phyloP scores from a whole-genome alignment of 345 rosid species.

The Populus nigra region DNA sequence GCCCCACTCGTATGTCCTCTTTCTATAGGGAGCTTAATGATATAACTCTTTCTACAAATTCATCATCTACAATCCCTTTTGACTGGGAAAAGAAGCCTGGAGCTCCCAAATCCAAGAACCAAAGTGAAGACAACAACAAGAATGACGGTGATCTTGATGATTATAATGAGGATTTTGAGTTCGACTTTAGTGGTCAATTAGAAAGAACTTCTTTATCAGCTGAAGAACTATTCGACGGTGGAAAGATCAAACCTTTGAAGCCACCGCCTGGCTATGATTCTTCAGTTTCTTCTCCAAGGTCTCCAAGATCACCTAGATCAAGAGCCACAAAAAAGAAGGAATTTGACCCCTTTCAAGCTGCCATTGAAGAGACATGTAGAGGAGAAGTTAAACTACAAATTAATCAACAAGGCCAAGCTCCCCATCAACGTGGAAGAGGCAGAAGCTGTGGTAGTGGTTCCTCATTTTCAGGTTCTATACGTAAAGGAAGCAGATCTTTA shows the following conservation, averaged over 20 bases:
- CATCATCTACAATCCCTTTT: slow-evolving; percentile 36
- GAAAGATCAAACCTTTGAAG: slow-evolving; percentile 72
- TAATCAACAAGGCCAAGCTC: neutral
- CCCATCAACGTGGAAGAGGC: slow-evolving; percentile 33
- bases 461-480: slow-evolving; percentile 28
- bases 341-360: slow-evolving; percentile 35
- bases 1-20: slow-evolving; percentile 47
- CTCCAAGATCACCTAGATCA: slow-evolving; percentile 31
- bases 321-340: slow-evolving; percentile 30
- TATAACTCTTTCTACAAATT: neutral
- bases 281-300: slow-evolving; percentile 40
- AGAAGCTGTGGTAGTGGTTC: slow-evolving; percentile 26
- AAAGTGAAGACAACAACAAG: neutral
- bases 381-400: neutral
- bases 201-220: slow-evolving; percentile 69
- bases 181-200: slow-evolving; percentile 72
- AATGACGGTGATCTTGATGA: slow-evolving; percentile 12
- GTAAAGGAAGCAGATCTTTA: slow-evolving; percentile 70
- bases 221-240: slow-evolving; percentile 84
- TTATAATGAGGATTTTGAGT: slow-evolving; percentile 62
- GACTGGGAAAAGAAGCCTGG: slow-evolving; percentile 50
- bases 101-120: slow-evolving; percentile 23
- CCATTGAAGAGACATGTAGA: slow-evolving; percentile 36
- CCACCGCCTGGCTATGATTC: slow-evolving; percentile 41
- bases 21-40: slow-evolving; percentile 15